Conservation (phyloP, 768 basidiomycete genomes). For the Phlegmacium glaucopus region DNA sequence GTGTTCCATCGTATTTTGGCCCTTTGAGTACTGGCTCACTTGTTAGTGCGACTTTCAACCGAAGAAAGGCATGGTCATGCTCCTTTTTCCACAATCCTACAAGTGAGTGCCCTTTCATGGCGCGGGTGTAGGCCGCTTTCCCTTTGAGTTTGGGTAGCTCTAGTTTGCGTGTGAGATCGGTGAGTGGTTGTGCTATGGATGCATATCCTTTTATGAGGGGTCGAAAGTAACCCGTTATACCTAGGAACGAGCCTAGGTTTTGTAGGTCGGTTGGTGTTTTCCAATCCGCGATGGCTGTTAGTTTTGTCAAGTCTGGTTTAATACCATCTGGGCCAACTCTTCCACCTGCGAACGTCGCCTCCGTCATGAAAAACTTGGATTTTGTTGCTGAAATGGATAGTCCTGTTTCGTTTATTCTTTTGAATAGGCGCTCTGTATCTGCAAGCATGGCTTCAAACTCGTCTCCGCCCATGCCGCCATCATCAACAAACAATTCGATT, state of each 20-base stretch:
- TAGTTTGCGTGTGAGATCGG: slow-evolving; percentile 19
- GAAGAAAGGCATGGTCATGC: too few relatives aligned
- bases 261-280: slow-evolving; percentile 18
- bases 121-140: too few relatives aligned
- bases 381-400: slow-evolving; percentile 34
- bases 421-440: slow-evolving; percentile 21
- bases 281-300: slow-evolving; percentile 33
- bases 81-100: too few relatives aligned
- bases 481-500: slow-evolving; percentile 36
- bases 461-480: slow-evolving; percentile 30
- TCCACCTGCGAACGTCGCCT: slow-evolving; percentile 30
- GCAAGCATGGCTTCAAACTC: slow-evolving; percentile 23
- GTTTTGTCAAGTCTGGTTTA: slow-evolving; percentile 27
- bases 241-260: slow-evolving; percentile 28
- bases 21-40: slow-evolving; percentile 25
- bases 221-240: slow-evolving; percentile 29
- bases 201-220: slow-evolving; percentile 30
- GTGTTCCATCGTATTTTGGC: slow-evolving; percentile 26
- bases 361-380: slow-evolving; percentile 29
- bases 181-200: slow-evolving; percentile 22
- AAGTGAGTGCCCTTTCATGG: too few relatives aligned
- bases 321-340: slow-evolving; percentile 28
- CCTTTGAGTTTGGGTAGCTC: slow-evolving; percentile 28
- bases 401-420: slow-evolving; percentile 16
- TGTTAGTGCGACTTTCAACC: slow-evolving; percentile 14